Percentiles rank a stretch among this genome's conserved stretches.
Evolutionary conservation across 129 eudicot species (phyloP).

Genomic region (Deinandra increscens): DNA sequence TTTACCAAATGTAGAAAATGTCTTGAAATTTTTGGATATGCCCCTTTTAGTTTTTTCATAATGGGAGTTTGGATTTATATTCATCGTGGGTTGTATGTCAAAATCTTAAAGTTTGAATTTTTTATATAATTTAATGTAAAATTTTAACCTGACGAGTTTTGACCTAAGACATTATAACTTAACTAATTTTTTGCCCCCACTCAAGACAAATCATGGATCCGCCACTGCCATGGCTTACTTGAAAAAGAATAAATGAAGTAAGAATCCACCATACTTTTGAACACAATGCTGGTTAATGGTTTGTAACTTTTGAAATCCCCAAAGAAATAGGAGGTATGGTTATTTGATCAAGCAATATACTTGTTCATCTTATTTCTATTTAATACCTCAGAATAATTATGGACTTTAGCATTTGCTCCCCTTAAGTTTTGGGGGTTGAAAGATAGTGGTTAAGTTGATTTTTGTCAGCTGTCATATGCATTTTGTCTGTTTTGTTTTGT

Average conservation of each 20-base stretch:
- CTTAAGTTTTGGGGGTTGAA: not conserved
- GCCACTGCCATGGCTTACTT: not conserved
- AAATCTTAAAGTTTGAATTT: too few relatives aligned
- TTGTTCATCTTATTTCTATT: not conserved
- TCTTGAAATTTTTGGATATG: too few relatives aligned
- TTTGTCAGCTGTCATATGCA: not conserved
- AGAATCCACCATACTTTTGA: not conserved
- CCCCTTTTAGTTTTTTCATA: too few relatives aligned
- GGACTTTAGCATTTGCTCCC: not conserved
- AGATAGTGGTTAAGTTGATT: slow-evolving; percentile 7
- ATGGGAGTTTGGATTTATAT: too few relatives aligned
- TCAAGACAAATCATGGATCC: too few relatives aligned
- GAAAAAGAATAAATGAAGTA: not conserved
- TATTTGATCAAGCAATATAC: not conserved
- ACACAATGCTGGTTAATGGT: not conserved
- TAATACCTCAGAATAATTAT: not conserved
- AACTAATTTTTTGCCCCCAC: too few relatives aligned
- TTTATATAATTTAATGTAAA: too few relatives aligned
- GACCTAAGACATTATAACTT: too few relatives aligned
- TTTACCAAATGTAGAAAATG: too few relatives aligned
- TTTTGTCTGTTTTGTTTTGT: slow-evolving; percentile 3
- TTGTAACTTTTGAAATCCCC: not conserved
- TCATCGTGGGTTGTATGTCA: too few relatives aligned
- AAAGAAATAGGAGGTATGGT: not conserved
- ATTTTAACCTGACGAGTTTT: too few relatives aligned